A percentile compares a stretch with the other conserved stretches of the same genome.
phyloP scores from a whole-genome alignment of 75 land plant genomes.

The Cryptomeria japonica region DNA sequence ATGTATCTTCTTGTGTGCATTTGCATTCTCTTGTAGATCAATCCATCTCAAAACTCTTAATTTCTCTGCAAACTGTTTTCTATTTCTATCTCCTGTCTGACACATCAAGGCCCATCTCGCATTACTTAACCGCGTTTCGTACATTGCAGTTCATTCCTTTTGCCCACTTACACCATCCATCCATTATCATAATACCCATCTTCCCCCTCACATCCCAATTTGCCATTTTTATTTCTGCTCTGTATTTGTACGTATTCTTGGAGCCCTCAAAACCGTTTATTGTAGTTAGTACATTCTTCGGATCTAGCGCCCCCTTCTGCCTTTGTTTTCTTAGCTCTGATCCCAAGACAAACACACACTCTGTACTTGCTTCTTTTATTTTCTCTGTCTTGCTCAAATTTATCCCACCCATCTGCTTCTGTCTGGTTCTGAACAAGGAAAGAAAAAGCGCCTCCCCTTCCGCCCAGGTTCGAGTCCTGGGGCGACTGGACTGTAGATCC shows the following conservation, averaged over 20 bases:
- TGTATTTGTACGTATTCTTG: constrained; percentile 3
- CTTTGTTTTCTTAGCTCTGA: not conserved
- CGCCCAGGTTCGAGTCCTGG: not conserved
- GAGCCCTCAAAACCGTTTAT: not conserved
- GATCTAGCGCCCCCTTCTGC: not conserved
- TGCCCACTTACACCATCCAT: not conserved
- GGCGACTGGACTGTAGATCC: constrained; percentile 3
- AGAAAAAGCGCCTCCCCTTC: not conserved
- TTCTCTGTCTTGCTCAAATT: not conserved
- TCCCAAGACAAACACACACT: not conserved
- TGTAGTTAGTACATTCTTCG: not conserved
- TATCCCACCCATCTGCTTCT: not conserved
- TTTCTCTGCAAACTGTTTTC: not conserved
- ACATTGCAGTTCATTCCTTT: not conserved
- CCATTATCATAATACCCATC: not conserved
- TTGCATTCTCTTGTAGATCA: not conserved
- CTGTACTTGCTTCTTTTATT: not conserved
- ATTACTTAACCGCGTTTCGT: not conserved
- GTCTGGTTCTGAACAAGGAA: not conserved
- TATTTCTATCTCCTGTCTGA: not conserved
- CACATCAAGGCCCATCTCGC: not conserved
- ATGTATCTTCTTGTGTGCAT: no score
- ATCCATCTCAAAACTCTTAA: not conserved
- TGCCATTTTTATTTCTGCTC: not conserved
- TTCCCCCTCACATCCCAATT: not conserved